A percentile compares a stretch with the other conserved stretches of the same genome.
Evolutionary conservation across 1,284 basidiomycete species (phyloP).

Genomic region (Termitomyces sp.): DNA sequence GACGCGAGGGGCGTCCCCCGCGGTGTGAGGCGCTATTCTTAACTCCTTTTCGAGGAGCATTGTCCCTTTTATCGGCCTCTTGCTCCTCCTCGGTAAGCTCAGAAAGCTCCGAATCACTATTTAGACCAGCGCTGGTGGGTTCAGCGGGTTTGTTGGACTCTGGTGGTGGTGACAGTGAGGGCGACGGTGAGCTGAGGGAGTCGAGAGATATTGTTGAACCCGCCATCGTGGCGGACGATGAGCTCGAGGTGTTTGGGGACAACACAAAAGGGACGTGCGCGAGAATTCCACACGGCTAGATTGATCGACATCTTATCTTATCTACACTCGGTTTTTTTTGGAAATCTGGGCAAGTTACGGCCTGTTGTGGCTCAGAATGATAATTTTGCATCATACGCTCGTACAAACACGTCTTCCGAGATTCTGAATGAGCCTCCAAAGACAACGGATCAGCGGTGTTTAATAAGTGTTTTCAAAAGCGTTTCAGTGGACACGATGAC

Average conservation of each 20-base stretch:
- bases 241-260: conserved; percentile 27
- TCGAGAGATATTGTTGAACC: conserved; percentile 54
- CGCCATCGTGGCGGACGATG: conserved; percentile 39
- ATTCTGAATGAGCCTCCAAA: neutral
- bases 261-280: conserved; percentile 40
- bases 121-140: conserved; percentile 37
- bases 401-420: neutral
- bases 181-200: conserved; percentile 59
- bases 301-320: conserved; percentile 33
- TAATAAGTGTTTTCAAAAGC: neutral
- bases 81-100: conserved; percentile 78
- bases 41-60: conserved; percentile 12
- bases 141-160: conserved; percentile 23
- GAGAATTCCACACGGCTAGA: conserved; percentile 31
- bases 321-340: conserved; percentile 18
- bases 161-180: conserved; percentile 42
- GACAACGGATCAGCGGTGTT: neutral
- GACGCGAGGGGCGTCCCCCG: conserved; percentile 17
- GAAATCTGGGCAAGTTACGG: neutral
- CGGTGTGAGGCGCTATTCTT: conserved; percentile 15
- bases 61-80: conserved; percentile 32
- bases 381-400: neutral
- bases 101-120: conserved; percentile 70
- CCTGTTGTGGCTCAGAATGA: too few relatives aligned
- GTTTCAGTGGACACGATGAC: neutral